Evolutionary conservation across 2,329 filamentous ascomycete species (phyloP), one percentile per base, ranked within the genome.

Genomic region (Paraphaeosphaeria sporulosa): DNA sequence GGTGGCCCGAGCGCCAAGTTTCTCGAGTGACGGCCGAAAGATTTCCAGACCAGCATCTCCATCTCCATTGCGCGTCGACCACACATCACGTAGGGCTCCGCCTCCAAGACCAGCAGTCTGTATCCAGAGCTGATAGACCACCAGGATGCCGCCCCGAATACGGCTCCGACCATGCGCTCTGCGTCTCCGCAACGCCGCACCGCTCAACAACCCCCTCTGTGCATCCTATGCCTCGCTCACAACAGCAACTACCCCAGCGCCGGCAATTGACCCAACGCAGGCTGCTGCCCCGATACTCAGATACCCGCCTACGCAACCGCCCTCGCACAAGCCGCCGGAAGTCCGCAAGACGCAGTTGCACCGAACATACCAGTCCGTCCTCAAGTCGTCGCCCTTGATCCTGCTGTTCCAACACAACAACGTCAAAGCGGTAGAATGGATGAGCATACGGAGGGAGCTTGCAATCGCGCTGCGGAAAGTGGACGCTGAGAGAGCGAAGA

Each of bases 281-380:
- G 79, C 81, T 1, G 68, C 74, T 56, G 72, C 80, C 7, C 79
- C 83, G 34, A 80, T 87, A 23, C 73, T 81, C 34, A 81, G 81
- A 70, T 85, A 83, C 67, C 84, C 86, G 55, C 75, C 88, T 0
- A 90, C 88, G 0, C 93, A 97, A 78, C 94, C 94, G 2, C 93
- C 92, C 4, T 96, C 92, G 57, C 90, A 96, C 76, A 92, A 94
- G 75, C 90, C 89, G 21, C 87, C 94, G 49, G 91, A 96, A 75
- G 90, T 90, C 72, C 90, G 94, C 76, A 97, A 98, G 81, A 90
- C 93, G 17, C 95, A 99, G 80, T 85, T 98, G 21, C 87, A 90
- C 67, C 89, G 94, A 59, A 88, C 91, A 70, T 97, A 97, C 80
- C 92, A 94, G 54, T 95, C 94, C 49, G 83, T 97, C 62, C 87